These are phyloP conservation scores for Talaromyces verruculosus DNA, from an alignment of 2,329 filamentous ascomycete species.

Conservation along the genomic window DNA sequence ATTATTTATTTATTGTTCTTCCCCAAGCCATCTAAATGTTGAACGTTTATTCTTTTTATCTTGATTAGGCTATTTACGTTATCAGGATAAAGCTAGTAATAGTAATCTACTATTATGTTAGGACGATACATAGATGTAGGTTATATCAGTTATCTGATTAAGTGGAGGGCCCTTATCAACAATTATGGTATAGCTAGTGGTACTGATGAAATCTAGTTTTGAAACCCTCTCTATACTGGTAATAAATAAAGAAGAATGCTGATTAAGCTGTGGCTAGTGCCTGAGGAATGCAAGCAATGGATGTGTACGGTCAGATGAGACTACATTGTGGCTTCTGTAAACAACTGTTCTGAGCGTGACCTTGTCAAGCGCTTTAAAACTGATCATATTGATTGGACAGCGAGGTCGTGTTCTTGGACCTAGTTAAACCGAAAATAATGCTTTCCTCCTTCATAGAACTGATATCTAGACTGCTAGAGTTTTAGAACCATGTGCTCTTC, in stretches of 20 bases:
- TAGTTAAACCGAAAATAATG: too few species aligned
- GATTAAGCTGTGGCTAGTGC: neutral
- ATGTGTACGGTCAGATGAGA: constrained; percentile 29
- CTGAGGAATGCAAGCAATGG: constrained; percentile 24
- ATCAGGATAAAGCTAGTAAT: neutral
- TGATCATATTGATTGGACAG: constrained; percentile 27
- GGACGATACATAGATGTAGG: neutral
- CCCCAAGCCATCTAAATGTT: neutral
- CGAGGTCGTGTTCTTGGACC: too few species aligned
- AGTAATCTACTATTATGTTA: neutral
- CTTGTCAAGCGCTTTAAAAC: constrained; percentile 28
- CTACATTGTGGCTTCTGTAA: constrained; percentile 27
- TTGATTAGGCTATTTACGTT: neutral
- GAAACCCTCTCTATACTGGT: constrained; percentile 10
- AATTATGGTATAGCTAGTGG: neutral
- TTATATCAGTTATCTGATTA: constrained; percentile 2
- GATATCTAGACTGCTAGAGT: too few species aligned
- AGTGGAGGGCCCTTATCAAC: neutral
- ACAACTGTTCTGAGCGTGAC: constrained; percentile 25
- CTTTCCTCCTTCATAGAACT: too few species aligned
- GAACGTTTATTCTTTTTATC: neutral
- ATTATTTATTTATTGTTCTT: constrained; percentile 1
- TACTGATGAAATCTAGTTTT: constrained; percentile 9
- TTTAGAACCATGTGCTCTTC: too few species aligned
- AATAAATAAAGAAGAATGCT: constrained; percentile 9